A percentile compares a stretch with the other conserved stretches of the same genome.
phyloP scores from a whole-genome alignment of 805 yeast genomes.

The Metschnikowia koreensis region DNA sequence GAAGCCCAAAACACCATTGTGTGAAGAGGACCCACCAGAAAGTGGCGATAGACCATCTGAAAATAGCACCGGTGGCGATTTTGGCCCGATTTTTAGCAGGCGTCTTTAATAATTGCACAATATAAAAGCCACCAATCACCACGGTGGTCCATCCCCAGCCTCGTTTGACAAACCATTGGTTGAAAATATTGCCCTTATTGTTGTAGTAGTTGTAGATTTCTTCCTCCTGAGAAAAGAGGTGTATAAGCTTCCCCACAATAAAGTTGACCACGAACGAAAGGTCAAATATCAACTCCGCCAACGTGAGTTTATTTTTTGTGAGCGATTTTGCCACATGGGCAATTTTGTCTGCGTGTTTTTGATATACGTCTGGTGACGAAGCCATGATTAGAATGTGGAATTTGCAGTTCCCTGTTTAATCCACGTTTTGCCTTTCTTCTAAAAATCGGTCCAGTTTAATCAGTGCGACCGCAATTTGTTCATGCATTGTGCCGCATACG shows the following conservation, averaged over 20 bases:
- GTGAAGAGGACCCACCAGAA: constrained; percentile 84
- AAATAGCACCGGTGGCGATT: constrained; percentile 19
- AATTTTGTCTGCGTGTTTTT: constrained; percentile 5
- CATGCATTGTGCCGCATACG: too few species aligned
- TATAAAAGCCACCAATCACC: constrained; percentile 28
- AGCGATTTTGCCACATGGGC: not conserved
- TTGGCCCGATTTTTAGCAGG: not conserved
- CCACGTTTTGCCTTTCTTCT: too few species aligned
- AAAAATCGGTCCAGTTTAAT: too few species aligned
- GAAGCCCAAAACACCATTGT: constrained; percentile 83
- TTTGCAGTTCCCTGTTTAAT: too few species aligned
- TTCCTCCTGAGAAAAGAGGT: constrained; percentile 43
- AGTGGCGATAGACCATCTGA: constrained; percentile 56
- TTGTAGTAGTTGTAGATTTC: constrained; percentile 50
- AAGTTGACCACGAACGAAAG: constrained; percentile 42
- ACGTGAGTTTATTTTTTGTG: constrained; percentile 13
- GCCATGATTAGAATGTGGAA: too few species aligned
- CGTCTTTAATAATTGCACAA: constrained; percentile 5
- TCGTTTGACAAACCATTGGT: constrained; percentile 72
- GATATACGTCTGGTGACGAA: constrained; percentile 1
- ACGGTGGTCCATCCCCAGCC: constrained; percentile 91
- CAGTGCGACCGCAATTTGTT: too few species aligned
- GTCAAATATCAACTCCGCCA: constrained; percentile 28
- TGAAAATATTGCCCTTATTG: constrained; percentile 67
- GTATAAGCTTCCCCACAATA: constrained; percentile 50